Percentiles rank a stretch among this genome's conserved stretches.
Conservation (phyloP, 1,284 basidiomycete genomes). For the Sphaerobolus stellatus region DNA sequence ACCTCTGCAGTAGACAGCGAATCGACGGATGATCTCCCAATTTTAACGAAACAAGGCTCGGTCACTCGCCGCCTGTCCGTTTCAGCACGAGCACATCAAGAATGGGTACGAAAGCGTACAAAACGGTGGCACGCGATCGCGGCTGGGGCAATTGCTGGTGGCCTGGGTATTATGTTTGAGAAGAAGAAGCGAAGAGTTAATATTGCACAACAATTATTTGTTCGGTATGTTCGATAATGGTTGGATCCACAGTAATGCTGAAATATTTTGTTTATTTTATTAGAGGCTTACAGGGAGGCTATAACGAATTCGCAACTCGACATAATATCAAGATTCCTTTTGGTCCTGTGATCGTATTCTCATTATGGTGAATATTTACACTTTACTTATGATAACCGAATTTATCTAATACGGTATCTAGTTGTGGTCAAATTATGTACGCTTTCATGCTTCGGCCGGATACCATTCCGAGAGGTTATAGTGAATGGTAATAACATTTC, state of each 20-base stretch:
- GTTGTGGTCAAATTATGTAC: slow-evolving; percentile 89
- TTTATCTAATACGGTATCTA: slow-evolving; percentile 25
- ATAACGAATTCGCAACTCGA: slow-evolving; percentile 68
- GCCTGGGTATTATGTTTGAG: slow-evolving; percentile 83
- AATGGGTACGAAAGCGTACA: slow-evolving; percentile 64
- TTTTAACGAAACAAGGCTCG: slow-evolving; percentile 1
- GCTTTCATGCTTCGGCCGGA: slow-evolving; percentile 81
- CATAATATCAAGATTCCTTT: slow-evolving; percentile 76
- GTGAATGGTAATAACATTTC: slow-evolving; percentile 56
- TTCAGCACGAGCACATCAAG: slow-evolving; percentile 59
- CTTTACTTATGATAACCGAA: background rate
- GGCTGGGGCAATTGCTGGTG: slow-evolving; percentile 83
- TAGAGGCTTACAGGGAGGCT: slow-evolving; percentile 83
- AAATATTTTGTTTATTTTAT: background rate
- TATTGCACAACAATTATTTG: slow-evolving; percentile 91
- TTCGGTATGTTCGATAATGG: slow-evolving; percentile 53
- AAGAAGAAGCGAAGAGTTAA: slow-evolving; percentile 64
- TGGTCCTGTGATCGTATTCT: slow-evolving; percentile 84
- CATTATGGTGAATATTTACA: slow-evolving; percentile 58
- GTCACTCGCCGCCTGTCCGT: slow-evolving; percentile 50
- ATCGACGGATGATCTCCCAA: slow-evolving; percentile 6
- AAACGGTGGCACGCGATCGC: slow-evolving; percentile 85
- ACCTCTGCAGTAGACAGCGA: slow-evolving; percentile 14
- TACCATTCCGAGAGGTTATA: slow-evolving; percentile 78
- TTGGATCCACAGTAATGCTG: background rate